Percentiles rank a stretch among this genome's conserved stretches.
Conservation (phyloP, 768 basidiomycete species). For the Boletus reticuloceps region DNA sequence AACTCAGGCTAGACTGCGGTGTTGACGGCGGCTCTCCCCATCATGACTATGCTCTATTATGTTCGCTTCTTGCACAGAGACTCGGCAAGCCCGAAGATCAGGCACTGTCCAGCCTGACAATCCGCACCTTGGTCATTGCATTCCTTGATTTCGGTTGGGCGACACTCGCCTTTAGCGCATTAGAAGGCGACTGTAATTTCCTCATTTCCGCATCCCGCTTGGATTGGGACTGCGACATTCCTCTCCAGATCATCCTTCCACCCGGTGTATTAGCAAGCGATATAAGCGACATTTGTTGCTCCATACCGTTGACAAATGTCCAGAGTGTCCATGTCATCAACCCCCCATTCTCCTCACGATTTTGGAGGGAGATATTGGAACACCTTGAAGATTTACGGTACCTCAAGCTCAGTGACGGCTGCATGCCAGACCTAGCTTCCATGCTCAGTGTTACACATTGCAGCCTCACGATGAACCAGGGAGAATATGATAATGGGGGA, state of each 20-base stretch:
- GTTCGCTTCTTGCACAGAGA: not conserved
- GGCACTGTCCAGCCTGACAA: not conserved
- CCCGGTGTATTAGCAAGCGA: not conserved
- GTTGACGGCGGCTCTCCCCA: no score
- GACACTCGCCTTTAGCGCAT: not conserved
- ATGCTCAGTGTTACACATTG: not conserved
- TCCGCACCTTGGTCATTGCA: not conserved
- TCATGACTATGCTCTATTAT: not conserved
- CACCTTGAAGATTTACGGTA: not conserved
- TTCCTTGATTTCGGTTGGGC: not conserved
- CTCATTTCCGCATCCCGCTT: no score
- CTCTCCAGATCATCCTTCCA: not conserved
- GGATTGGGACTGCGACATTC: not conserved
- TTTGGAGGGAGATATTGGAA: constrained; percentile 3
- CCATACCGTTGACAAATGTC: not conserved
- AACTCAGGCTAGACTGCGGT: not conserved
- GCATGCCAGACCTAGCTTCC: not conserved
- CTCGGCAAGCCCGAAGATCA: not conserved
- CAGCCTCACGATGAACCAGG: not conserved
- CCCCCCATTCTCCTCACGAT: not conserved
- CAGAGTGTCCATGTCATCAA: not conserved
- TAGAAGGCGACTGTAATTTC: not conserved
- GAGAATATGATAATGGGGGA: not conserved
- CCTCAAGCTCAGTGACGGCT: not conserved
- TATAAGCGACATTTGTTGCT: not conserved